Conservation (phyloP, 345 rosid genomes). For the Dipteronia dyeriana region DNA sequence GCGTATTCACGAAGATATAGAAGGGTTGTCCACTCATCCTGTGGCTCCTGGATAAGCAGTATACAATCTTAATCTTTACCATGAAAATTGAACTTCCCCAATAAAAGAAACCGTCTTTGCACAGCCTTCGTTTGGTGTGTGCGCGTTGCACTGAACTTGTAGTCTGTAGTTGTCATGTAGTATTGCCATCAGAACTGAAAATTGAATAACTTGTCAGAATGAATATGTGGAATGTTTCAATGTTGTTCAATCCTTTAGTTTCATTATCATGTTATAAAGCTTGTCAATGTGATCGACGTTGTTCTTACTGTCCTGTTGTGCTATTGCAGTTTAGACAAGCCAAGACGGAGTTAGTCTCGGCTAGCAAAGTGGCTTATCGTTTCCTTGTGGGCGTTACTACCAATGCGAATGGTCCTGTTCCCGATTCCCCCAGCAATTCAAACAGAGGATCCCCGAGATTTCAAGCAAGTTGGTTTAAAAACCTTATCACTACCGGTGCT, state of each 20-base stretch:
- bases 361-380: constrained; percentile 96
- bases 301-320: constrained; percentile 16
- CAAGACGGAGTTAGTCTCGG: constrained; percentile 86
- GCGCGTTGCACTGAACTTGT: neutral
- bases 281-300: neutral
- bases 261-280: neutral
- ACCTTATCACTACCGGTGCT: constrained; percentile 57
- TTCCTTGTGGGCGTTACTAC: constrained; percentile 69
- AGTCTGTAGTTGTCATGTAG: neutral
- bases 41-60: neutral
- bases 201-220: neutral
- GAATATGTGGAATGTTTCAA: neutral
- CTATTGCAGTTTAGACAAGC: constrained; percentile 86
- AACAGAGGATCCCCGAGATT: constrained; percentile 60
- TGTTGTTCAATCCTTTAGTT: neutral
- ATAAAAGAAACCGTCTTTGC: too few relatives aligned
- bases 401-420: constrained; percentile 29
- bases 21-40: neutral
- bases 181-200: neutral
- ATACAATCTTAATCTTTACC: neutral
- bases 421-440: constrained; percentile 58
- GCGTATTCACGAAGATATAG: neutral
- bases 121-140: neutral
- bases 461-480: constrained; percentile 83
- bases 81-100: neutral